These are phyloP conservation scores for Suhomyces atakaporum DNA, from an alignment of 1,139 yeast species.

Conservation along the genomic window DNA sequence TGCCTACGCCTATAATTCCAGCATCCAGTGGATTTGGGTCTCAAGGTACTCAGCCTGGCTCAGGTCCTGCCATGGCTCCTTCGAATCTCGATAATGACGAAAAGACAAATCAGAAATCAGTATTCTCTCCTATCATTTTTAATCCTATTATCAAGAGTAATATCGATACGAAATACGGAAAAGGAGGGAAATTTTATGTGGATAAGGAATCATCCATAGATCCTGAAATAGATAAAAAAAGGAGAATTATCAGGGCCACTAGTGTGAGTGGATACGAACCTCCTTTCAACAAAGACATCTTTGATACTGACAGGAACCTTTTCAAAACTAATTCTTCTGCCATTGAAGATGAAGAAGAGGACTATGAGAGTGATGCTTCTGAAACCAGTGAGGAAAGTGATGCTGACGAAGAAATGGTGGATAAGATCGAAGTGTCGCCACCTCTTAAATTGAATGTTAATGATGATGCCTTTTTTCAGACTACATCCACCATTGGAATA, in stretches of 20 bases:
- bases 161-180: conserved; percentile 79
- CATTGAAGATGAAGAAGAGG: conserved; percentile 5
- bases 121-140: conserved; percentile 78
- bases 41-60: conserved; percentile 15
- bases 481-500: not conserved
- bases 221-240: conserved; percentile 26
- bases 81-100: conserved; percentile 3
- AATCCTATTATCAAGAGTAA: conserved; percentile 75
- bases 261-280: conserved; percentile 42
- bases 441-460: conserved; percentile 35
- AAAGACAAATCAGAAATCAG: conserved; percentile 38
- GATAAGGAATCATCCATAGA: conserved; percentile 34
- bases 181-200: conserved; percentile 83
- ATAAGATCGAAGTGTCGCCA: conserved; percentile 24
- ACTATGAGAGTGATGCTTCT: conserved; percentile 5
- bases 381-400: conserved; percentile 38
- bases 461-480: conserved; percentile 18
- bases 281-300: conserved; percentile 7
- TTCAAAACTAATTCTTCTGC: conserved; percentile 1
- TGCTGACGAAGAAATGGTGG: conserved; percentile 34
- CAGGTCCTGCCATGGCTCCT: not conserved
- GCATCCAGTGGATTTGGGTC: conserved; percentile 11
- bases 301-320: conserved; percentile 7
- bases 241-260: conserved; percentile 37
- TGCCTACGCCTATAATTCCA: conserved; percentile 58